Evolutionary conservation across 176 grass and related monocot species (phyloP).

Genomic region (Bromus sterilis): DNA sequence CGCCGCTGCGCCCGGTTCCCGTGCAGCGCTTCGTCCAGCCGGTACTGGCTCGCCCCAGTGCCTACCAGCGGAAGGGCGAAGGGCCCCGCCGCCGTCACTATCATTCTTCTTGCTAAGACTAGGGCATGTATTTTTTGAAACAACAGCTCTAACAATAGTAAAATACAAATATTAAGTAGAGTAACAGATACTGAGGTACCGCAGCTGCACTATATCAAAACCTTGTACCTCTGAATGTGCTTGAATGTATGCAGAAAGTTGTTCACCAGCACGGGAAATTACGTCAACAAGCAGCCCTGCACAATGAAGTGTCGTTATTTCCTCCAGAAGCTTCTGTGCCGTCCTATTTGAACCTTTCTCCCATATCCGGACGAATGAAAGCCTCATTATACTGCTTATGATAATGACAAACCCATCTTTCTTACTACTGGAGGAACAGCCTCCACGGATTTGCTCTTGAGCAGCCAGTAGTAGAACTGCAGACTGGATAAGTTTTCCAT

Average conservation of each 20-base stretch:
- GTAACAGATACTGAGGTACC: not conserved
- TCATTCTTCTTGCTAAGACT: too few species aligned
- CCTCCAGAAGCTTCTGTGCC: not conserved
- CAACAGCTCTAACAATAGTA: too few species aligned
- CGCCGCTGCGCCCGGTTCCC: too few species aligned
- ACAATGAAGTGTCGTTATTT: not conserved
- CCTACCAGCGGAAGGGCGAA: too few species aligned
- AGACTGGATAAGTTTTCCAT: not conserved
- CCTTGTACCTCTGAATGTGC: slow-evolving; percentile 1
- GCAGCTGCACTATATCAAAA: not conserved
- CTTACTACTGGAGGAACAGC: not conserved
- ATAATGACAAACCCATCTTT: not conserved
- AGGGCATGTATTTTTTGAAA: too few species aligned
- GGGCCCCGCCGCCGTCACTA: too few species aligned
- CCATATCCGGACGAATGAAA: not conserved
- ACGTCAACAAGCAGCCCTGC: not conserved
- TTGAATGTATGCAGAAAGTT: slow-evolving; percentile 15
- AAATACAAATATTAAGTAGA: not conserved
- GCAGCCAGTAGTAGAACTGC: not conserved
- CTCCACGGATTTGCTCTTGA: not conserved
- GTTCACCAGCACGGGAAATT: slow-evolving; percentile 7
- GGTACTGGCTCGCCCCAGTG: too few species aligned
- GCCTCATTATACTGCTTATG: not conserved
- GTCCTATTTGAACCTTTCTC: not conserved
- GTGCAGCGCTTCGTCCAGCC: too few species aligned